Evolutionary conservation across 2,329 filamentous ascomycete genomes (phyloP).

Genomic region (Sarocladium brachiariae): DNA sequence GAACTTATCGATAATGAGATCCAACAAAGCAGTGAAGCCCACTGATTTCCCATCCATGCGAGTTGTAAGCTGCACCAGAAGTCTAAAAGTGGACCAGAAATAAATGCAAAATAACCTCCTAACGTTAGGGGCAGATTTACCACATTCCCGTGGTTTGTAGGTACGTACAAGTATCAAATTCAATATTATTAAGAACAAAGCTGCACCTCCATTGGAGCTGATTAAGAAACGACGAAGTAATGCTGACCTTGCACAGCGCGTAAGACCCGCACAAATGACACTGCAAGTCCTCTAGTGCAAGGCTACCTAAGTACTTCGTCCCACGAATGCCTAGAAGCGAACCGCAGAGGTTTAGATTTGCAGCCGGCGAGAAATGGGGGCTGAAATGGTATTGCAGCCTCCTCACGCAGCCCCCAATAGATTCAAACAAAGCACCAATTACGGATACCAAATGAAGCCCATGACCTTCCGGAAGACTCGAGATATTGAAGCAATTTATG

Average conservation of each 20-base stretch:
- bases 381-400: not conserved
- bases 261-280: not conserved
- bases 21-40: no score
- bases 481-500: not conserved
- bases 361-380: not conserved
- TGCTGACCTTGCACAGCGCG: not conserved
- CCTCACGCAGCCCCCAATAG: not conserved
- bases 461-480: not conserved
- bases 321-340: not conserved
- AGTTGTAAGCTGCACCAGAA: no score
- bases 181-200: not conserved
- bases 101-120: no score
- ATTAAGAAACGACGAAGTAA: not conserved
- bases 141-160: no score
- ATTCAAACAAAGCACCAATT: not conserved
- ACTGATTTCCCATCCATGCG: no score
- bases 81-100: no score
- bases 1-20: no score
- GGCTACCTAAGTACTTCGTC: not conserved
- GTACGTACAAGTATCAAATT: not conserved
- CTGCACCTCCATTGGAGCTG: not conserved
- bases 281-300: not conserved
- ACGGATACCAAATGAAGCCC: not conserved
- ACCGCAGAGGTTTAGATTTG: not conserved
- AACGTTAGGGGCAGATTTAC: no score